A percentile compares a stretch with the other conserved stretches of the same genome.
phyloP scores from a whole-genome alignment of 1,284 basidiomycete genomes.

The Meripilus lineatus region DNA sequence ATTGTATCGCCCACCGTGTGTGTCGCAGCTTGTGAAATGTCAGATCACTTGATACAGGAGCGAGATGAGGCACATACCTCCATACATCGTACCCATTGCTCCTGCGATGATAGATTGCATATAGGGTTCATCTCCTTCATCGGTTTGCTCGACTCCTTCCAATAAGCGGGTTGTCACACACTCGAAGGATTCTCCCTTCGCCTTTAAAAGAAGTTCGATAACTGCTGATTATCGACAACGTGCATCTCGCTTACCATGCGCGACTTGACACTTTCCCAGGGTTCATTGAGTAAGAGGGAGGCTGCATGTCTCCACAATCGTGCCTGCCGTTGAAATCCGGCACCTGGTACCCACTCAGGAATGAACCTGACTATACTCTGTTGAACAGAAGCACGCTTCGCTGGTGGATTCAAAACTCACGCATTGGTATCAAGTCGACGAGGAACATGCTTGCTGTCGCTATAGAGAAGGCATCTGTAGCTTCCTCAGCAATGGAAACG shows the following conservation, averaged over 20 bases:
- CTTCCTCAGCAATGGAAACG: slow-evolving; percentile 17
- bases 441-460: slow-evolving; percentile 17
- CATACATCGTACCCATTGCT: slow-evolving; percentile 3
- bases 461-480: slow-evolving; percentile 13
- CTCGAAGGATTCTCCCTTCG: not conserved
- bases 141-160: not conserved
- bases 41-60: no score
- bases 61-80: not conserved
- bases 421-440: slow-evolving; percentile 20
- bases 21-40: slow-evolving; percentile 19
- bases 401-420: slow-evolving; percentile 14
- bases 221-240: no score
- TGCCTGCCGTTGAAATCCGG: slow-evolving; percentile 37
- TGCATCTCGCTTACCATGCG: slow-evolving; percentile 2
- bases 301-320: slow-evolving; percentile 22
- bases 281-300: slow-evolving; percentile 6
- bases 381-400: not conserved
- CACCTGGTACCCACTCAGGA: slow-evolving; percentile 37
- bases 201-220: not conserved
- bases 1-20: slow-evolving; percentile 15
- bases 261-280: slow-evolving; percentile 5
- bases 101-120: slow-evolving; percentile 1
- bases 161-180: not conserved
- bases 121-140: not conserved
- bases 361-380: slow-evolving; percentile 25